Evolutionary conservation across 805 yeast species (phyloP), one percentile per base, ranked within the genome.

Genomic region (Saccharomyces jurei): DNA sequence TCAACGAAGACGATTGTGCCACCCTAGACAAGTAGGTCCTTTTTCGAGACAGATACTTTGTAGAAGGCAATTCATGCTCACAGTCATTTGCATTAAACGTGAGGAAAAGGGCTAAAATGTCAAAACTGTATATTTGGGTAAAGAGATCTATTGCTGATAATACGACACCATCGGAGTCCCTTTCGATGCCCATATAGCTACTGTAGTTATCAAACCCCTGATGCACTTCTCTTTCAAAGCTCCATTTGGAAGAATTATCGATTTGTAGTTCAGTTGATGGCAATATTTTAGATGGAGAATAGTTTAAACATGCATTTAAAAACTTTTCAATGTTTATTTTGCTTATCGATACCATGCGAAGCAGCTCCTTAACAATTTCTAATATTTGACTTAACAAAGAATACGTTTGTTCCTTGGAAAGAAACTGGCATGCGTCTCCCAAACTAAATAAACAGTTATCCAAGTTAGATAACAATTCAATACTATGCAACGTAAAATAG

Each of bases 241-340:
- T 36, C 44, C 44, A 36, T 11, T 17, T 36, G 10, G 44, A 36
- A 36, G 17, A 17, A 36, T 17, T 36, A 36, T 36, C 25, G 8
- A 13, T 4, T 13, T 17, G 25, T 6, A 17, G 4, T 17, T 36
- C 25, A 36, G 44, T 22, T 17, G 22, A 6, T 8, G 44, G 44
- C 17, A 36, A 36, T 36, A 36, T 17, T 36, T 3, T 36, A 6
- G 58, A 51, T n/a, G 55, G 54, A 1, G 71, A 69, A 41, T 59
- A 66, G 50, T 61, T 58, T 27, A 62, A 32, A 13, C 64, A 58
- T 21, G 62, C 50, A 46, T 56, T 55, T 25, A 68, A 46, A 46
- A 68, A 65, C 9, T 50, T 51, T 11, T 59, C 65, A 22, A 63
- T 29, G 31, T 59, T 61, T 9, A 51, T 57, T 22, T 58, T 58